Evolutionary conservation across 768 basidiomycete species (phyloP).

Genomic region (Podaxis carcinomalis): DNA sequence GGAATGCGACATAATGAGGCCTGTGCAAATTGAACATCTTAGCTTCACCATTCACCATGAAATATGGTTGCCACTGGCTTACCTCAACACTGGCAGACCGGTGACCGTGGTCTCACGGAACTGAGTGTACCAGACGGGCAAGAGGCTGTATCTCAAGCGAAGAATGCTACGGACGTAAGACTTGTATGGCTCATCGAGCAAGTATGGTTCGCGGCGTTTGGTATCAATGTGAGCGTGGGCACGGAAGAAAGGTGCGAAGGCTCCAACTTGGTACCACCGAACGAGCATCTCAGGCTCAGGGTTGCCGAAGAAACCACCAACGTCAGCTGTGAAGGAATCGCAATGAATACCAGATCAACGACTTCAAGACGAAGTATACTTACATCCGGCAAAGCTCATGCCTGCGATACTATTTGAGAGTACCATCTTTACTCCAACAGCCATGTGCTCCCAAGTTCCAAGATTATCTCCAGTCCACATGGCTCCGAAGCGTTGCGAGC

Average conservation of each 20-base stretch:
- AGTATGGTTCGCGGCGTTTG: conserved; percentile 93
- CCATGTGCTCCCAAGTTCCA: conserved; percentile 97
- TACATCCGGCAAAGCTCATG: conserved; percentile 89
- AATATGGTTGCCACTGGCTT: conserved; percentile 14
- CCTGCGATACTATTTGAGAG: conserved; percentile 85
- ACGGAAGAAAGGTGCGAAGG: conserved; percentile 96
- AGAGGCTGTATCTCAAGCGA: conserved; percentile 76
- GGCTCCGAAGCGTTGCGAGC: conserved; percentile 92
- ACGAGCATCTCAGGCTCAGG: conserved; percentile 93
- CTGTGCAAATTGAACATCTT: conserved; percentile 34
- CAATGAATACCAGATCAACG: conserved; percentile 2
- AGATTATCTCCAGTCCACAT: conserved; percentile 99
- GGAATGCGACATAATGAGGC: conserved; percentile 95
- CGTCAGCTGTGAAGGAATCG: conserved; percentile 66
- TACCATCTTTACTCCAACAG: conserved; percentile 90
- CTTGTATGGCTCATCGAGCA: conserved; percentile 88
- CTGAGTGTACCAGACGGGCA: conserved; percentile 97
- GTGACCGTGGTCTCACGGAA: conserved; percentile 84
- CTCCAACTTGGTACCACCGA: conserved; percentile 95
- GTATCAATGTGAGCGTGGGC: conserved; percentile 98
- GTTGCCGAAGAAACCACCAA: conserved; percentile 98
- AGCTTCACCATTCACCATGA: neutral
- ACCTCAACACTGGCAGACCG: conserved; percentile 84
- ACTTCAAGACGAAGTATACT: conserved; percentile 24
- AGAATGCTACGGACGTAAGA: conserved; percentile 75